Conservation (phyloP, 179 eudicot genomes). For the Gypsophila paniculata region DNA sequence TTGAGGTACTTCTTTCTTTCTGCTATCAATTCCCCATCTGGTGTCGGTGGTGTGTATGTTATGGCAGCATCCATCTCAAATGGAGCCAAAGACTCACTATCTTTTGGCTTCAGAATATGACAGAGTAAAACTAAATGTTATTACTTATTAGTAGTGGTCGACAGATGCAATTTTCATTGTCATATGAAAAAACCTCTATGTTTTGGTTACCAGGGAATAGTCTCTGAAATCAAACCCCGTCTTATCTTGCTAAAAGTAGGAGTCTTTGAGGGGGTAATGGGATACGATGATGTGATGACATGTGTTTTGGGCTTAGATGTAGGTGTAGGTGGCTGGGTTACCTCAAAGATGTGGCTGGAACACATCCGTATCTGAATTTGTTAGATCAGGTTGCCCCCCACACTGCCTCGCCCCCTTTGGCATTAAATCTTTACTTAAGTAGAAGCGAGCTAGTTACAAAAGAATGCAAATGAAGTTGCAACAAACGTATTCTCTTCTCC, state of each 20-base stretch:
- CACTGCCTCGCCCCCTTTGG: too few relatives aligned
- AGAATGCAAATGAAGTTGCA: neutral
- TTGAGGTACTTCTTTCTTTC: slow-evolving; percentile 50
- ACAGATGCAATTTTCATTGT: too few relatives aligned
- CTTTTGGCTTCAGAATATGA: neutral
- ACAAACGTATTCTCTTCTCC: neutral
- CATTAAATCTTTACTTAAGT: neutral
- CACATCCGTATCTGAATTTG: too few relatives aligned
- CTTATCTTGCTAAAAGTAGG: neutral
- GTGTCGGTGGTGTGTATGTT: neutral
- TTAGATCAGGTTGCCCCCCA: too few relatives aligned
- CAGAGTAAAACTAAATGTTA: neutral
- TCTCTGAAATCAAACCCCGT: neutral
- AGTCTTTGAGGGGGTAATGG: neutral
- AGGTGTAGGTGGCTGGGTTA: neutral
- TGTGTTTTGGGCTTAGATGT: neutral
- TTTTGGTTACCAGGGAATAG: neutral
- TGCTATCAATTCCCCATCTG: neutral
- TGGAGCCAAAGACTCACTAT: neutral
- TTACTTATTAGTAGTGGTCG: neutral
- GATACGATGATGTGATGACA: neutral
- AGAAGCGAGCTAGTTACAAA: neutral
- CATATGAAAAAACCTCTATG: neutral
- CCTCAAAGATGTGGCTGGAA: neutral
- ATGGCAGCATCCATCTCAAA: neutral